Percentiles rank a stretch among this genome's conserved stretches.
phyloP scores from a whole-genome alignment of 1,139 yeast species.

The Sugiyamaella pinicola region DNA sequence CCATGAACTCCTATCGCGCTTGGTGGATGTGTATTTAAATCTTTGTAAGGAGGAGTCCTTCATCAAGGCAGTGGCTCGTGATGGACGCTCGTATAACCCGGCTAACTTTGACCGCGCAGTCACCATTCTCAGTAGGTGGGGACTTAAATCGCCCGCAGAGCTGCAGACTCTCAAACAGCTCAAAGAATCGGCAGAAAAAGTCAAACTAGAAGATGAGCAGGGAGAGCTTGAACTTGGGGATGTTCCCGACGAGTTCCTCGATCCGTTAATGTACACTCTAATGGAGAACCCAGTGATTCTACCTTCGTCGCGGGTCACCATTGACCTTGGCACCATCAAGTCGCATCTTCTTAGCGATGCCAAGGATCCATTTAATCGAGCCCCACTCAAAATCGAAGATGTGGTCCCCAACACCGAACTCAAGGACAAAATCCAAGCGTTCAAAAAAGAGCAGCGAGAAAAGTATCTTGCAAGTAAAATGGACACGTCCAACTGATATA shows the following conservation, averaged over 20 bases:
- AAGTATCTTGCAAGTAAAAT: slow-evolving; percentile 23
- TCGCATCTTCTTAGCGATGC: slow-evolving; percentile 92
- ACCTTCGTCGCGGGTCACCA: slow-evolving; percentile 80
- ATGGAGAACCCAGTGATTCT: slow-evolving; percentile 95
- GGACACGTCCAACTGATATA: slow-evolving; percentile 17
- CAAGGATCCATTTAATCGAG: slow-evolving; percentile 95
- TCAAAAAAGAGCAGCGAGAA: slow-evolving; percentile 43
- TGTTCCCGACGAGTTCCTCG: slow-evolving; percentile 93
- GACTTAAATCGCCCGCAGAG: slow-evolving; percentile 56
- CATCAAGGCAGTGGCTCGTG: slow-evolving; percentile 79
- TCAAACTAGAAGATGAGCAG: slow-evolving; percentile 61
- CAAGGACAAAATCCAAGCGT: slow-evolving; percentile 60
- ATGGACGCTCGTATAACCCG: slow-evolving; percentile 79
- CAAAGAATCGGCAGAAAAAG: slow-evolving; percentile 63
- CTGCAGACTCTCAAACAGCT: slow-evolving; percentile 57
- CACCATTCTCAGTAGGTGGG: slow-evolving; percentile 59
- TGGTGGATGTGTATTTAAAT: slow-evolving; percentile 76
- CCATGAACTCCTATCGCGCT: slow-evolving; percentile 62
- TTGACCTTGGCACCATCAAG: slow-evolving; percentile 89
- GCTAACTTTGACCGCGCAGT: slow-evolving; percentile 70
- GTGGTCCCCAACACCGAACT: slow-evolving; percentile 73
- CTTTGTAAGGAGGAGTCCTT: slow-evolving; percentile 66
- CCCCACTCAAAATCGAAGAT: slow-evolving; percentile 86
- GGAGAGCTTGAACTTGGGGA: slow-evolving; percentile 91
- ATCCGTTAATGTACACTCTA: slow-evolving; percentile 91